Conservation (phyloP, 1,139 yeast species). For the Blastobotrys elegans region DNA sequence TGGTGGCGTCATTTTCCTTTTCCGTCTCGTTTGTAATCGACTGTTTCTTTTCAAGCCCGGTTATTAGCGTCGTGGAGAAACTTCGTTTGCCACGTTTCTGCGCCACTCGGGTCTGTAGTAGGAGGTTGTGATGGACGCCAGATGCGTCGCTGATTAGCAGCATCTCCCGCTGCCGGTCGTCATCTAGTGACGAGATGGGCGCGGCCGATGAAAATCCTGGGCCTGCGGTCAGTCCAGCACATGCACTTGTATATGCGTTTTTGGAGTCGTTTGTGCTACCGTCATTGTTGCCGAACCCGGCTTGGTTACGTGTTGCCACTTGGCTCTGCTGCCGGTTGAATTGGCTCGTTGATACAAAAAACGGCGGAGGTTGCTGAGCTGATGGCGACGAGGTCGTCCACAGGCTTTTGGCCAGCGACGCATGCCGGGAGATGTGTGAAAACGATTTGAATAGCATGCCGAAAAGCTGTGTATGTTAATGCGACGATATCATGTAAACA, state of each 20-base stretch:
- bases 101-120: background rate
- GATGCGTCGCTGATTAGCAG: slow-evolving; percentile 14
- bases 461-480: no score
- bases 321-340: slow-evolving; percentile 38
- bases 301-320: slow-evolving; percentile 26
- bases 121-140: slow-evolving; percentile 1
- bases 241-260: slow-evolving; percentile 21
- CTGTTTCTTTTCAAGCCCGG: background rate
- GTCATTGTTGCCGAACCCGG: slow-evolving; percentile 10
- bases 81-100: background rate
- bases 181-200: slow-evolving; percentile 32
- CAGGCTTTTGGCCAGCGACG: slow-evolving; percentile 34
- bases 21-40: background rate
- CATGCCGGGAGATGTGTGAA: slow-evolving; percentile 34
- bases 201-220: slow-evolving; percentile 23
- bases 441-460: slow-evolving; percentile 37
- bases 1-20: background rate
- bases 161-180: slow-evolving; percentile 28
- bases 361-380: slow-evolving; percentile 30
- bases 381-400: slow-evolving; percentile 29
- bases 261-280: slow-evolving; percentile 13
- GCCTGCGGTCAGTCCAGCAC: slow-evolving; percentile 17
- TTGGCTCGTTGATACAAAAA: slow-evolving; percentile 39
- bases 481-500: no score
- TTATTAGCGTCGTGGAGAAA: background rate